Evolutionary conservation across 129 eudicot species (phyloP).

Genomic region (Flaveria brownii): DNA sequence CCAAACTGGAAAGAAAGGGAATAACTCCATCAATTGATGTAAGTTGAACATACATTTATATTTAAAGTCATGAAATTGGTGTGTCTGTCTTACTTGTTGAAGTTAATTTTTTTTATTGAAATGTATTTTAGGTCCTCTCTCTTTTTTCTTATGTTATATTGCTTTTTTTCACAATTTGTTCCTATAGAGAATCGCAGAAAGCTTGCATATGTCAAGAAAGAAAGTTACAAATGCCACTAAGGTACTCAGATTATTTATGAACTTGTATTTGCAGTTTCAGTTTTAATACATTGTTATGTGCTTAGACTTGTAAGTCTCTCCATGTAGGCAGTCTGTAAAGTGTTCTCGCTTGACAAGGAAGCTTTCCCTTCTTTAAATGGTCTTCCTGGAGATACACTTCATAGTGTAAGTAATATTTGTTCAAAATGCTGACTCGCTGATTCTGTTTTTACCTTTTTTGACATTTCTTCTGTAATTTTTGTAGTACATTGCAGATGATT

Average conservation of each 20-base stretch:
- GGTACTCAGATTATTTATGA: constrained; percentile 45
- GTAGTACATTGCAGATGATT: constrained; percentile 93
- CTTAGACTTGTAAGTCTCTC: constrained; percentile 9
- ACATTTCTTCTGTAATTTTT: constrained; percentile 22
- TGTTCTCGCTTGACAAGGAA: constrained; percentile 85
- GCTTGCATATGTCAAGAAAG: constrained; percentile 79
- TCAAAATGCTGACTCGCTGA: not conserved
- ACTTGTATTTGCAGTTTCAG: not conserved
- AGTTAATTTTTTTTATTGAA: not conserved
- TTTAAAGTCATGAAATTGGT: constrained; percentile 4
- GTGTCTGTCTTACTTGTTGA: not conserved
- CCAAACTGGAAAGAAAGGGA: constrained; percentile 78
- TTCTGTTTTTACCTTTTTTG: not conserved
- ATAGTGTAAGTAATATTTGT: constrained; percentile 62
- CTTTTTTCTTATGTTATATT: constrained; percentile 5
- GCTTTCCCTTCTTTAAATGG: constrained; percentile 90
- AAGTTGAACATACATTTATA: constrained; percentile 32
- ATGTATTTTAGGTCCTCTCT: not conserved
- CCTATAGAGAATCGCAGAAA: constrained; percentile 74
- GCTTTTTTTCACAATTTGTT: constrained; percentile 15
- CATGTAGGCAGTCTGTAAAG: constrained; percentile 77
- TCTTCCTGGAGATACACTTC: constrained; percentile 87
- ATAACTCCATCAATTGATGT: constrained; percentile 83
- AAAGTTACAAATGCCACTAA: constrained; percentile 94
- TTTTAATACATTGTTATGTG: constrained; percentile 1